Evolutionary conservation across 495 filamentous ascomycete genomes (phyloP), one percentile per base, ranked within the genome.

Genomic region (Amniculicola lignicola): DNA sequence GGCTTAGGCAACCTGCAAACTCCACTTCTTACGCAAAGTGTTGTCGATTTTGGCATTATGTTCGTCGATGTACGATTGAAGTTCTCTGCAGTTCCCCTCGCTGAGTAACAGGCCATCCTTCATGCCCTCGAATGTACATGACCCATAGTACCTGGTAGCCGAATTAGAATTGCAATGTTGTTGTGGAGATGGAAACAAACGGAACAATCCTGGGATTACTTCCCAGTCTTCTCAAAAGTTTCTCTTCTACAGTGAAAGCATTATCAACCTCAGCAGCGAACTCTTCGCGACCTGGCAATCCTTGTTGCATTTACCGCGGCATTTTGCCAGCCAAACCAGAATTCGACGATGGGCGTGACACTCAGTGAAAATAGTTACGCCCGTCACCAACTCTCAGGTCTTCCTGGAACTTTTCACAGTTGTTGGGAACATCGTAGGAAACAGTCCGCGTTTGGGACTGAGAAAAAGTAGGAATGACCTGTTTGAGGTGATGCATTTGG

Each of bases 1-100:
- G 18, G 57, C 23, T 60, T 53, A 31, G 55, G 24, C 56, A 25
- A 40, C 9, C 21, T 51, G 12, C 2, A 51, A 12, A 16, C 31
- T 3, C 47, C 27, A 51, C 22, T 51, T 38, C 9, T 23, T 14
- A 2, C 47, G 47, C 21, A 51, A 16, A 2, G 47, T 16, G 25
- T 9, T 49, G 25, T 55, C 35, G 45, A 37, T 58, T 3, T 10
- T 40, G 6, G 4, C 9, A 23, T 41, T 33, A 33, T 58, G 3
- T 18, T 21, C 11, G 10, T 51, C 35, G 2, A 51, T 11, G 24
- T 51, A 51, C 35, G 47, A 19, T 16, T 51, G 47, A 19, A 51
- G 31, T 9, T 37, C 3, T 9, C 47, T 31, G 22, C 15, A 14
- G 5, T 9, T 51, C 23, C 28, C 47, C 15, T 51, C 47, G 2